Evolutionary conservation across 2,329 filamentous ascomycete species (phyloP).

Genomic region (Monosporascus cannonballus): DNA sequence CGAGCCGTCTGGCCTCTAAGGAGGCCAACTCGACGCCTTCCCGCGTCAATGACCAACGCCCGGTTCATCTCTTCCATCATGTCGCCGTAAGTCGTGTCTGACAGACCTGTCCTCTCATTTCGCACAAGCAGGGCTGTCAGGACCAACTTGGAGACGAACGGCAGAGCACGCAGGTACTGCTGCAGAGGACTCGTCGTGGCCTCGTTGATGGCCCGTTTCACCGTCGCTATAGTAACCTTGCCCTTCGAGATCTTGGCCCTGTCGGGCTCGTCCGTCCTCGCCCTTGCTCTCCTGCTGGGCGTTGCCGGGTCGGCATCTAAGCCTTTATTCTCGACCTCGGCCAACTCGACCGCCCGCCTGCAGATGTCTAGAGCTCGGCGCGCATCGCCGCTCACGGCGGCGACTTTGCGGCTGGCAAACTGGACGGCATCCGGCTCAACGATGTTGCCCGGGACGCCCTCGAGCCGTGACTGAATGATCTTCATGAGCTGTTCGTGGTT

Average conservation of each 20-base stretch:
- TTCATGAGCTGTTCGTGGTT: conserved; percentile 96
- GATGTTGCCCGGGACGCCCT: conserved; percentile 80
- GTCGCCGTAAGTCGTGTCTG: conserved; percentile 83
- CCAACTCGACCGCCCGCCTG: conserved; percentile 87
- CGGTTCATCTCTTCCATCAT: conserved; percentile 79
- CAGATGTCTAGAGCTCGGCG: conserved; percentile 92
- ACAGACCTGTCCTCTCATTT: conserved; percentile 74
- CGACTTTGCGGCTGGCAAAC: conserved; percentile 94
- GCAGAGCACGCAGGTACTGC: conserved; percentile 76
- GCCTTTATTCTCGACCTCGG: conserved; percentile 61
- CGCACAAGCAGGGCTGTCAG: conserved; percentile 76
- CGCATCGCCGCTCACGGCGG: conserved; percentile 91
- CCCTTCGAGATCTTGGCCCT: conserved; percentile 35
- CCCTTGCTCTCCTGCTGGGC: conserved; percentile 49
- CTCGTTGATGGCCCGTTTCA: conserved; percentile 92
- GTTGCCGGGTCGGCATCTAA: conserved; percentile 44
- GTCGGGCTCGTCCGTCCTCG: conserved; percentile 21
- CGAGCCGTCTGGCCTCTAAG: conserved; percentile 30
- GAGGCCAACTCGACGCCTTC: conserved; percentile 54
- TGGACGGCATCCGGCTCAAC: conserved; percentile 92
- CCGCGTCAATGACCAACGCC: conserved; percentile 56
- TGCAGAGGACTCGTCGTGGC: conserved; percentile 90
- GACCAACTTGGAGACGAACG: conserved; percentile 77
- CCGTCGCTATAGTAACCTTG: conserved; percentile 83
- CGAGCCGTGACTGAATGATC: conserved; percentile 90